Evolutionary conservation across 2,329 filamentous ascomycete genomes (phyloP).

Genomic region (Byssoonygena ceratinophila): DNA sequence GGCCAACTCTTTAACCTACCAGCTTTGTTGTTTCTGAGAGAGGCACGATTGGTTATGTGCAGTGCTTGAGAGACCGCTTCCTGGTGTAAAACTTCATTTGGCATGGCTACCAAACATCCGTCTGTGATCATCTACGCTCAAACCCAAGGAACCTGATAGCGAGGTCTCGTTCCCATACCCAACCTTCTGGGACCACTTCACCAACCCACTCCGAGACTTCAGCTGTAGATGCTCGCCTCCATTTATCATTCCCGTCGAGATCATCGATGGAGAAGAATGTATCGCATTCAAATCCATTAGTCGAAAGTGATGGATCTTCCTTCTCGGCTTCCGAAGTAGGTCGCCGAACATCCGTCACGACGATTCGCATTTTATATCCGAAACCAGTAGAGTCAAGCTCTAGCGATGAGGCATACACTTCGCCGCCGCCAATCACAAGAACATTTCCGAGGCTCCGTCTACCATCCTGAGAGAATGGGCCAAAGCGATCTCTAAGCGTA

Average conservation of each 20-base stretch:
- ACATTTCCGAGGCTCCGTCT: conserved; percentile 44
- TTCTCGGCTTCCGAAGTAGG: conserved; percentile 15
- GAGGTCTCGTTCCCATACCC: conserved; percentile 42
- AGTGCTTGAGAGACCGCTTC: no score
- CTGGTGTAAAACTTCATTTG: no score
- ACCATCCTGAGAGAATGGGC: conserved; percentile 2
- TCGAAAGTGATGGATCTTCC: conserved; percentile 12
- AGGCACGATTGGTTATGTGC: no score
- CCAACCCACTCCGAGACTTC: conserved; percentile 36
- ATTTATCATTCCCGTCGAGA: conserved; percentile 24
- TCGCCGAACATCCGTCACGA: conserved; percentile 34
- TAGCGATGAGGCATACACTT: conserved; percentile 69
- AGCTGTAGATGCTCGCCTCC: conserved; percentile 26
- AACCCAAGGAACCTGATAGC: conserved; percentile 41
- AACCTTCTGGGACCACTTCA: conserved; percentile 31
- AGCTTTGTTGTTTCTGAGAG: no score
- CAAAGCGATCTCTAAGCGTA: conserved; percentile 25
- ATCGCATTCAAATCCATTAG: conserved; percentile 37
- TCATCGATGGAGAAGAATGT: conserved; percentile 38
- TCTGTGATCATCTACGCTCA: conserved; percentile 25
- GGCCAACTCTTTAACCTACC: no score
- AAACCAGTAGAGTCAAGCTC: conserved; percentile 13
- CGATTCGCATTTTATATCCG: conserved; percentile 24
- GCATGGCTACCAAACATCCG: no score
- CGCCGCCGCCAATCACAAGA: conserved; percentile 83